Evolutionary conservation across 1,284 basidiomycete species (phyloP).

Genomic region (Trametes polyzona): DNA sequence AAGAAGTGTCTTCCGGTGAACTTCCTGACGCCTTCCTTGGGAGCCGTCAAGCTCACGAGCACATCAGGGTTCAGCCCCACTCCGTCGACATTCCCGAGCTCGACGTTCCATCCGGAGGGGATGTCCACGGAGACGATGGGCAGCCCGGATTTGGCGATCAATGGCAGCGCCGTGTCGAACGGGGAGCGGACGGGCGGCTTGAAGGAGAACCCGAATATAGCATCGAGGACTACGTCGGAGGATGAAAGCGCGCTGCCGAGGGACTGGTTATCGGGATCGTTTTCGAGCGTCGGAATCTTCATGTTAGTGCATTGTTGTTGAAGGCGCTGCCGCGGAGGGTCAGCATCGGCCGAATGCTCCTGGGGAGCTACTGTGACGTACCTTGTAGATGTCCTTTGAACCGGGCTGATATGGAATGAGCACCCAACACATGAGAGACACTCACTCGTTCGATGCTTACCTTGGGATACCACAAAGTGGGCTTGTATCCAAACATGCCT

Average conservation of each 20-base stretch:
- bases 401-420: slow-evolving; percentile 59
- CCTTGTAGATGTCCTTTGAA: slow-evolving; percentile 88
- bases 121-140: slow-evolving; percentile 95
- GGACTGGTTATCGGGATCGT: slow-evolving; percentile 51
- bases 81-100: slow-evolving; percentile 66
- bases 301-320: slow-evolving; percentile 89
- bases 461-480: slow-evolving; percentile 92
- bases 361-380: slow-evolving; percentile 29
- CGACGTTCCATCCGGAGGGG: slow-evolving; percentile 95
- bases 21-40: slow-evolving; percentile 82
- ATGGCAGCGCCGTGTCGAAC: slow-evolving; percentile 77
- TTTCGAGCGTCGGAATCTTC: slow-evolving; percentile 70
- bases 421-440: rapidly evolving
- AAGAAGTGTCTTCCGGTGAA: slow-evolving; percentile 90
- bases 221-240: slow-evolving; percentile 90
- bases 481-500: slow-evolving; percentile 90
- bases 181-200: slow-evolving; percentile 86
- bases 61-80: slow-evolving; percentile 75
- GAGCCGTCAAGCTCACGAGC: slow-evolving; percentile 90
- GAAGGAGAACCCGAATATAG: slow-evolving; percentile 99
- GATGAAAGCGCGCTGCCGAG: slow-evolving; percentile 58
- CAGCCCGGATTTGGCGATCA: slow-evolving; percentile 65
- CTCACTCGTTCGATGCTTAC: slow-evolving; percentile 42
- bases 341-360: background rate
- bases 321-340: slow-evolving; percentile 57